Evolutionary conservation across 2,329 filamentous ascomycete genomes (phyloP).

Genomic region (Monosporascus sp.): DNA sequence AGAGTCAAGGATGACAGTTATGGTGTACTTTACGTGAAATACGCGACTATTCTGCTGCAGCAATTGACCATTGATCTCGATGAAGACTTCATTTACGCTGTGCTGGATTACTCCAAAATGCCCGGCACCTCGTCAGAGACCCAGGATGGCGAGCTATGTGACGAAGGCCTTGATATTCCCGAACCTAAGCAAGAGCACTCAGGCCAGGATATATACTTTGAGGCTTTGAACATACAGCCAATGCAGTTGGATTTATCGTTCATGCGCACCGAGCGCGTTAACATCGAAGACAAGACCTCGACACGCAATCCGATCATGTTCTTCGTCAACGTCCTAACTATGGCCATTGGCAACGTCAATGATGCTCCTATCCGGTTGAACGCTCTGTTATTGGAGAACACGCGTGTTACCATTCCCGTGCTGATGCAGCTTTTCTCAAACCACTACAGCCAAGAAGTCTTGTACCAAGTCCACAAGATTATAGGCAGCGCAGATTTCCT

Average conservation of each 20-base stretch:
- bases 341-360: slow-evolving; percentile 99
- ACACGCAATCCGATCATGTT: slow-evolving; percentile 96
- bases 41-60: slow-evolving; percentile 86
- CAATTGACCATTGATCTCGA: slow-evolving; percentile 98
- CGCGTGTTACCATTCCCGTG: slow-evolving; percentile 79
- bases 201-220: slow-evolving; percentile 96
- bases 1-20: slow-evolving; percentile 98
- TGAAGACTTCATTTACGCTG: slow-evolving; percentile 95
- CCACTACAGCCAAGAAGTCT: slow-evolving; percentile 94
- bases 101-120: slow-evolving; percentile 91
- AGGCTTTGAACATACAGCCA: slow-evolving; percentile 91
- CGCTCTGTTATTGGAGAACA: slow-evolving; percentile 90
- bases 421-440: slow-evolving; percentile 82
- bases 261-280: slow-evolving; percentile 92
- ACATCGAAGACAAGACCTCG: slow-evolving; percentile 89
- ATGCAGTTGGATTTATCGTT: slow-evolving; percentile 98
- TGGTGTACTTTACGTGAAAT: slow-evolving; percentile 97
- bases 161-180: slow-evolving; percentile 84
- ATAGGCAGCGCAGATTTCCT: slow-evolving; percentile 96
- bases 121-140: slow-evolving; percentile 79
- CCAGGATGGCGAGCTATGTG: slow-evolving; percentile 79
- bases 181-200: slow-evolving; percentile 80
- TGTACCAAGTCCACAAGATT: slow-evolving; percentile 96
- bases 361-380: slow-evolving; percentile 94
- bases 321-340: slow-evolving; percentile 95